phyloP scores from a whole-genome alignment of 2,329 filamentous ascomycete species.

The Cadophora gregata region DNA sequence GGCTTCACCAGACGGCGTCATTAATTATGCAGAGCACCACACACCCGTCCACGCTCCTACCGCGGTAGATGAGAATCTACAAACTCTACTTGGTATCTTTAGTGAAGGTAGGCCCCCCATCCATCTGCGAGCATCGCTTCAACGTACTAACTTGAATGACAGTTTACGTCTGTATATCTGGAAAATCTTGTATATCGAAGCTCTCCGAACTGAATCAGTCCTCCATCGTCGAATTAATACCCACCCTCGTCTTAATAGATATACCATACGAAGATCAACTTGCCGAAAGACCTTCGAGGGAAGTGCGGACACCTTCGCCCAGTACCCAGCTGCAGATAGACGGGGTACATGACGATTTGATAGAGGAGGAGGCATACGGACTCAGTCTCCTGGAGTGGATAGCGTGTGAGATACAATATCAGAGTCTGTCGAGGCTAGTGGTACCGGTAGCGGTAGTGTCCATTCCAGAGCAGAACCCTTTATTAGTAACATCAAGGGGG shows the following conservation, averaged over 20 bases:
- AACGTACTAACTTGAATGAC: constrained; percentile 34
- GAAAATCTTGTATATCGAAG: constrained; percentile 57
- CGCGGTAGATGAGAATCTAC: constrained; percentile 54
- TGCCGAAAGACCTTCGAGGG: constrained; percentile 41
- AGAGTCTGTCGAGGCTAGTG: constrained; percentile 54
- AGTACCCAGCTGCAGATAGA: constrained; percentile 47
- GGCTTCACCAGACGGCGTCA: constrained; percentile 37
- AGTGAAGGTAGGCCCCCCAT: constrained; percentile 50
- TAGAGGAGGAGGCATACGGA: constrained; percentile 54
- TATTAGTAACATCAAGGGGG: constrained; percentile 28
- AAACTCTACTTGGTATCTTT: constrained; percentile 55
- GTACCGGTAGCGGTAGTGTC: constrained; percentile 52
- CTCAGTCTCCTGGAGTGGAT: constrained; percentile 54
- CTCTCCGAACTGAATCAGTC: constrained; percentile 57
- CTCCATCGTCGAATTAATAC: constrained; percentile 52
- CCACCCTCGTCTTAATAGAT: constrained; percentile 62
- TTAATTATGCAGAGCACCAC: constrained; percentile 28
- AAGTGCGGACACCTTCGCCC: constrained; percentile 43
- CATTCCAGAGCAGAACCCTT: constrained; percentile 43
- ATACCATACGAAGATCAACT: constrained; percentile 52
- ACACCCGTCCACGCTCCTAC: constrained; percentile 34
- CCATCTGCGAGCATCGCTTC: constrained; percentile 8
- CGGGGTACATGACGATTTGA: constrained; percentile 45
- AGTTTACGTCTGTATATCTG: constrained; percentile 61
- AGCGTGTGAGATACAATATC: constrained; percentile 55